A percentile compares a stretch with the other conserved stretches of the same genome.
These are phyloP conservation scores for Naganishia friedmannii DNA, from an alignment of 768 basidiomycete species.

Conservation along the genomic window DNA sequence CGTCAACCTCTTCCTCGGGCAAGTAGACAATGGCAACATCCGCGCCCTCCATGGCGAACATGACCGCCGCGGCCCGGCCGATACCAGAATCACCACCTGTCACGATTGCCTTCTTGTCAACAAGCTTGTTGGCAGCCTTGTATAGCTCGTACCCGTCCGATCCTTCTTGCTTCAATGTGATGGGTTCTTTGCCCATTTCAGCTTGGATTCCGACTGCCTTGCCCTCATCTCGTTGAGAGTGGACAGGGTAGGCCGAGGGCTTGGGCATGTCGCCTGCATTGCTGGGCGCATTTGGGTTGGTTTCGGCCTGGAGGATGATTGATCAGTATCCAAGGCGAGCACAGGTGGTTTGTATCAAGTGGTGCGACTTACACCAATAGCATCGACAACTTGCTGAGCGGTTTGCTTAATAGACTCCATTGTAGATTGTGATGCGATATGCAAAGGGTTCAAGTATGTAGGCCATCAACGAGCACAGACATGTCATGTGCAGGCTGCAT, in stretches of 20 bases:
- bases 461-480: no score
- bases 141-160: conserved; percentile 46
- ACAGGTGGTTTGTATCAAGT: neutral
- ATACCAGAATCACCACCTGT: conserved; percentile 61
- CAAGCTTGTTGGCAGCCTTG: conserved; percentile 50
- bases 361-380: neutral
- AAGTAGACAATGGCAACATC: conserved; percentile 56
- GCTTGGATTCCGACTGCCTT: conserved; percentile 49
- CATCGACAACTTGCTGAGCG: conserved; percentile 12
- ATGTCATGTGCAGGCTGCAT: no score
- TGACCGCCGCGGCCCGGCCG: conserved; percentile 55
- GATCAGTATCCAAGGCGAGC: neutral
- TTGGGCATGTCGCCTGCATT: conserved; percentile 42
- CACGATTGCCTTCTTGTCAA: conserved; percentile 57
- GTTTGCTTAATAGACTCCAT: conserved; percentile 31
- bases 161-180: conserved; percentile 47
- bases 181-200: conserved; percentile 47
- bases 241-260: conserved; percentile 42
- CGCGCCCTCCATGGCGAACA: conserved; percentile 54
- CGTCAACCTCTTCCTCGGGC: conserved; percentile 60
- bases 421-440: neutral
- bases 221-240: conserved; percentile 42
- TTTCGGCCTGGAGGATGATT: neutral
- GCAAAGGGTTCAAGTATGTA: neutral
- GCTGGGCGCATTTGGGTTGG: conserved; percentile 8